These are phyloP conservation scores for Gremmenia infestans DNA, from an alignment of 2,329 filamentous ascomycete species.

Conservation along the genomic window DNA sequence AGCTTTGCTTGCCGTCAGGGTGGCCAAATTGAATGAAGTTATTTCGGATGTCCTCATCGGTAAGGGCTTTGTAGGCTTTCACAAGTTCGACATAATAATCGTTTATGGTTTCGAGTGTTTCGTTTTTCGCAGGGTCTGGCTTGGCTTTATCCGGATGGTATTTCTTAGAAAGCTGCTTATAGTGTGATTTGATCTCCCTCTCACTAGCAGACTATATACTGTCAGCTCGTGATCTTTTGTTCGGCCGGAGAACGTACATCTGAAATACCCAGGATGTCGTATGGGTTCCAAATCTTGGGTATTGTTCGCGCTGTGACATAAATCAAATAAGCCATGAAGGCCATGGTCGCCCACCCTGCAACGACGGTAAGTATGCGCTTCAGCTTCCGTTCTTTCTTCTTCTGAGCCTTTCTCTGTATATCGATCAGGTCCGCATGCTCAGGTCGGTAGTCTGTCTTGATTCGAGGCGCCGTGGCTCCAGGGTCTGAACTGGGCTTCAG, in stretches of 20 bases:
- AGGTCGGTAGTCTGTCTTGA: conserved; percentile 75
- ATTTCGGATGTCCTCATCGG: conserved; percentile 93
- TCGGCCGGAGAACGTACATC: conserved; percentile 49
- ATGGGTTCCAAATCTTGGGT: conserved; percentile 90
- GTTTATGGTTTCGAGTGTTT: conserved; percentile 81
- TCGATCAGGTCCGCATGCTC: conserved; percentile 81
- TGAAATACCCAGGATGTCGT: conserved; percentile 84
- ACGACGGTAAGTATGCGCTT: conserved; percentile 77
- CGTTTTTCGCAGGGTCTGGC: conserved; percentile 80
- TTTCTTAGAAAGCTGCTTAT: conserved; percentile 78
- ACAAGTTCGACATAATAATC: conserved; percentile 89
- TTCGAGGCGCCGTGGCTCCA: conserved; percentile 75
- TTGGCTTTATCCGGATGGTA: conserved; percentile 90
- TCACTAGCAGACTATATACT: conserved; percentile 65
- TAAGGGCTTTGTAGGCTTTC: conserved; percentile 96
- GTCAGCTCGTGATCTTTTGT: conserved; percentile 18
- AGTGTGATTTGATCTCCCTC: conserved; percentile 87
- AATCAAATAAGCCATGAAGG: conserved; percentile 89
- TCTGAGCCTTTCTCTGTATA: conserved; percentile 76
- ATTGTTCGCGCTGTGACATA: conserved; percentile 65
- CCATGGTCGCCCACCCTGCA: conserved; percentile 77
- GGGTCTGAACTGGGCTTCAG: conserved; percentile 72
- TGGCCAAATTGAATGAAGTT: conserved; percentile 96
- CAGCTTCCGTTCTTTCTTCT: conserved; percentile 81
- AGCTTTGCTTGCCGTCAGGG: conserved; percentile 96